Conservation (phyloP, 1,284 basidiomycete species). For the Cerioporus squamosus region DNA sequence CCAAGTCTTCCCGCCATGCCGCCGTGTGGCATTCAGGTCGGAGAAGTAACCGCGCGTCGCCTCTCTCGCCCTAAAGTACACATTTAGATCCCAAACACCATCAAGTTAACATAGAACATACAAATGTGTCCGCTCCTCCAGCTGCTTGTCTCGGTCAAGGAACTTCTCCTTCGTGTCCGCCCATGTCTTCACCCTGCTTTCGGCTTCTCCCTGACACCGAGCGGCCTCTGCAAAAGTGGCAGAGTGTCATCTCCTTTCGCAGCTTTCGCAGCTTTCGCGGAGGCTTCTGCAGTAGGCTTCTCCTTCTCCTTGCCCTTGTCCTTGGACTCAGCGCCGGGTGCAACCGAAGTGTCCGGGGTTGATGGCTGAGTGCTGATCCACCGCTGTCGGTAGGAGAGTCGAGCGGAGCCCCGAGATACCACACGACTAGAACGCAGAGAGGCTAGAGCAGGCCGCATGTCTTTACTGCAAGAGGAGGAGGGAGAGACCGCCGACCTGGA, state of each 20-base stretch:
- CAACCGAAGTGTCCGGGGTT: not conserved
- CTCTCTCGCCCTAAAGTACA: constrained; percentile 72
- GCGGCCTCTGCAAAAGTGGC: constrained; percentile 67
- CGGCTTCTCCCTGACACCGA: constrained; percentile 73
- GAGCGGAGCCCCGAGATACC: too few relatives aligned
- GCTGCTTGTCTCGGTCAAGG: constrained; percentile 72
- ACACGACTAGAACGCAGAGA: too few relatives aligned
- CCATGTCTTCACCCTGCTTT: constrained; percentile 62
- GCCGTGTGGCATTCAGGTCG: constrained; percentile 83
- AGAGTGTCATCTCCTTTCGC: constrained; percentile 39
- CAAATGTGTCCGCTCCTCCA: constrained; percentile 80
- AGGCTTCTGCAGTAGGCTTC: constrained; percentile 11
- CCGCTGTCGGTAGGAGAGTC: too few relatives aligned
- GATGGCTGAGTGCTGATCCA: not conserved
- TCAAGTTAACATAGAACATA: constrained; percentile 38
- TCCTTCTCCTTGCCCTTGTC: constrained; percentile 22
- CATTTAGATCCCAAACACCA: not conserved
- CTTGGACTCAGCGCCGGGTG: constrained; percentile 7
- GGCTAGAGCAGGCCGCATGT: too few relatives aligned
- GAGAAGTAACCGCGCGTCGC: constrained; percentile 90
- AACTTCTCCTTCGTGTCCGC: constrained; percentile 72
- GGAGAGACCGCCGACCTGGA: too few relatives aligned
- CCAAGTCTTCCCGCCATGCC: constrained; percentile 95
- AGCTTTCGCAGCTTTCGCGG: not conserved
- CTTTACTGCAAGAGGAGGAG: too few relatives aligned